Evolutionary conservation across 257 asterid genomes (phyloP), one percentile per base, ranked within the genome.

Genomic region (Linaria vulgaris): DNA sequence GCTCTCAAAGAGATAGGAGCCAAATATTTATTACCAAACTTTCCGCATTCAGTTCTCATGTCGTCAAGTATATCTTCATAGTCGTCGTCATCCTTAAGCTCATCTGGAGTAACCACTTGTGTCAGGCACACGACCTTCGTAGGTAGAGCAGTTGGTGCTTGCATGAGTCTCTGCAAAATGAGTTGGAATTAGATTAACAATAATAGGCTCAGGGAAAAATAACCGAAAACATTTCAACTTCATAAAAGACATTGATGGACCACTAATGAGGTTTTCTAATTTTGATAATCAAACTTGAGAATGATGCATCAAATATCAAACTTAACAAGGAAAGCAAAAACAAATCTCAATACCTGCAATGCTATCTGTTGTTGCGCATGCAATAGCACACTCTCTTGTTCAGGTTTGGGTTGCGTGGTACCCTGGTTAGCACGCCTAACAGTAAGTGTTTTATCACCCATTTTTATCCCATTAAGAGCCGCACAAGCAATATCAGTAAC

Each of bases 401-500:
- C 99, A 15, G 99, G 99, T 54, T 87, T 90, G 39, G 95, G 94
- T 65, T 89, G 95, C 25, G 84, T 50, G 51, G 95, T 41, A 63
- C 95, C 99, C 71, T 87, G 96, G 78, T 85, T 90, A 41, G 99
- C 99, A 67, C 96, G 99, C 63, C 96, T 81, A 30, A 94, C 97
- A 31, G 96, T 94, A 64, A 94, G 96, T 6, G 97, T 90, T 77
- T 94, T 90, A 69, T 94, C 97, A 4, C 97, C 99, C 97, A 94
- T 90, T 78, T 90, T 94, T 66, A 94, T 94, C 66, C 99, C 99
- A 73, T 94, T 94, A 49, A 94, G 96, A 71, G 97, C 97, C 59
- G 95, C 92, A 74, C 99, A 94, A 56, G 99, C 97, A 75, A 94
- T 94, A 79, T 94, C 97, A 22, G 99, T 94, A 57, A 94, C 97